Evolutionary conservation across 306 rosid species (phyloP), one percentile per base, ranked within the genome.

Genomic region (Vigna trinervia): DNA sequence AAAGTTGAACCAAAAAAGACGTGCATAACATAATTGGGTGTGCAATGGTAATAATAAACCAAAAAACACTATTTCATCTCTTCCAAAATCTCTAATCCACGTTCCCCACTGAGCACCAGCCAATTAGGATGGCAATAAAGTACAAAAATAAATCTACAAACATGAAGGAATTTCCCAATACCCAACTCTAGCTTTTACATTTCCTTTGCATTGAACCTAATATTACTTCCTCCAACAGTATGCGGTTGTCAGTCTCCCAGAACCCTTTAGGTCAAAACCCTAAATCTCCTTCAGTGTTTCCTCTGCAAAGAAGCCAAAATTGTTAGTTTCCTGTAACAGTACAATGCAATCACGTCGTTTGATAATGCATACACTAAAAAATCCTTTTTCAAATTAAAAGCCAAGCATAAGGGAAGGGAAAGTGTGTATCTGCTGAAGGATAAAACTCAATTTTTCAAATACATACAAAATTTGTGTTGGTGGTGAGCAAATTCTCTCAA

Each of bases 291-390:
- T 87, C 87, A 89, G 34, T 85, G 89, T 76, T 75, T 84, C 70
- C 88, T 89, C 91, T 89, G 91, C 89, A 84, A 77, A 56, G 23
- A 74, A 63, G 51, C 52, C 46, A 80, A 74, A 71, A 75, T 39
- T 28, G 83, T 79, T 73, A 78, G 64, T 39, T 12, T 45, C 57
- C 10, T 6, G 41, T 52, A 68, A 59, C 61, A 47, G 52, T 12
- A 76, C 12, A 66, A 75, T 43, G 52, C 60, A 41, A 71, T 41
- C 26, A 10, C 57, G 19, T 67, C 3, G 67, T 23, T 71, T 54
- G 19, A 67, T 11, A 14, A 43, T 22, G 69, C 64, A 64, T 48
- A 72, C 5, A 56, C 20, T 36, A 60, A 11, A 61, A 8, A 9
- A 20, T 30, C 14, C 67, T 20, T 14, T 69, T 26, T 5, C 52